Evolutionary conservation across 768 basidiomycete species (phyloP).

Genomic region (Pisolithus tinctorius): DNA sequence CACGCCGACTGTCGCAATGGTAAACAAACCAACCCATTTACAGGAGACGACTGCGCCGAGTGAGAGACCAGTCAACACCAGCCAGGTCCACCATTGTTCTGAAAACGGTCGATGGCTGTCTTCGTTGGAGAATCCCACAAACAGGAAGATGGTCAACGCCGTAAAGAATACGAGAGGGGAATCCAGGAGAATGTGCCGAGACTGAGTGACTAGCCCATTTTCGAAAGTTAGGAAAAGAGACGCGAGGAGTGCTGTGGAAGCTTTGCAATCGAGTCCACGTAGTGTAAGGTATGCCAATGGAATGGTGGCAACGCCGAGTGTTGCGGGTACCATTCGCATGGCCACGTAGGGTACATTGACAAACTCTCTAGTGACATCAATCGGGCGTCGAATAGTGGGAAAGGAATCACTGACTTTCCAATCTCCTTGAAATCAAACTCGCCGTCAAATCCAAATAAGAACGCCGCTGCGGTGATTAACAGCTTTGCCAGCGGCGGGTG

Average conservation of each 20-base stretch:
- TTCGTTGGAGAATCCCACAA: constrained; percentile 88
- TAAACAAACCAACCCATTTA: constrained; percentile 99
- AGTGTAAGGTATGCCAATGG: constrained; percentile 92
- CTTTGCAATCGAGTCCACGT: constrained; percentile 86
- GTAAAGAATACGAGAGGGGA: constrained; percentile 99
- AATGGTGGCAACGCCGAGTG: constrained; percentile 82
- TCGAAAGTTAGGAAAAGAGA: constrained; percentile 93
- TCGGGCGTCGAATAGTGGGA: not conserved
- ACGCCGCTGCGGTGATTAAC: constrained; percentile 87
- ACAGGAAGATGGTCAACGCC: constrained; percentile 78
- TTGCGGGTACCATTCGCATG: constrained; percentile 94
- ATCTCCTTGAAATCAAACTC: constrained; percentile 98
- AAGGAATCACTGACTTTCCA: constrained; percentile 63
- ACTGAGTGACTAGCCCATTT: constrained; percentile 93
- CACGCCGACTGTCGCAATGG: constrained; percentile 88
- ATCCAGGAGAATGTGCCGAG: constrained; percentile 94
- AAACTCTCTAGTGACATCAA: constrained; percentile 52
- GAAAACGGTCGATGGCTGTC: constrained; percentile 82
- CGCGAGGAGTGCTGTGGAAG: constrained; percentile 86
- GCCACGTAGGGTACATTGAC: constrained; percentile 89
- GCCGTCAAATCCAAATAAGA: constrained; percentile 83
- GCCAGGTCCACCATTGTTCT: constrained; percentile 88
- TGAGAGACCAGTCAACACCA: constrained; percentile 76
- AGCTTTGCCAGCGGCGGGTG: constrained; percentile 97
- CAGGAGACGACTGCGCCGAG: constrained; percentile 91